Evolutionary conservation across 176 grass and related monocot genomes (phyloP), one percentile per base, ranked within the genome.

Genomic region (Avena atlantica): DNA sequence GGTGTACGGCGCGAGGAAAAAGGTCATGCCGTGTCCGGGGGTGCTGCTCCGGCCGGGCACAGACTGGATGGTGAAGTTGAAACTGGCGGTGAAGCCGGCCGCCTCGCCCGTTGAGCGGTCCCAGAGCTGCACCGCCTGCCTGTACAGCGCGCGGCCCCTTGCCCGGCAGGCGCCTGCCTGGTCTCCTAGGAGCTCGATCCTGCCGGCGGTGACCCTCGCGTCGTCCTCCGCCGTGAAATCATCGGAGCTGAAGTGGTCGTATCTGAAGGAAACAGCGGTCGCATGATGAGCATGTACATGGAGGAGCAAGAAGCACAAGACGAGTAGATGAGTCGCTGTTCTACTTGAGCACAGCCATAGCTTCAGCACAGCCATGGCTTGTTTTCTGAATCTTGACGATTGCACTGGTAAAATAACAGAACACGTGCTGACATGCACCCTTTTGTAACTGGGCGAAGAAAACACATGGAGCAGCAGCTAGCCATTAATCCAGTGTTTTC

Each of bases 1-100:
- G 65, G 9, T 31, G 82, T 52, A 92, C 8, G 90, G 69, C 29
- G 86, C 81, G 60, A 92, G 86, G 87, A 92, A 92, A 86, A 92
- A 92, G 1, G 90, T 14, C 70, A 92, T 83, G 19, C 86, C 90
- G 34, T 92, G 86, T 3, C 78, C 90, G 16, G 44, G 16, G 6
- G 2, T 1, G 4, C 4, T 24, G 37, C 27, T 68, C 65, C 29
- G 29, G 65, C 14, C 14, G 31, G 13, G 6, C 65, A 68, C 14
- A 36, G 65, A 68, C 29, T 68, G 65, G 29, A 68, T 68, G 63
- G 25, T 66, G 63, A 66, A 66, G 63, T 31, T 66, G 63, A 66
- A 66, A 25, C 1, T 66, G 24, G 25, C 63, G 29, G 67, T 70
- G 67, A 70, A 70, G 17, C 67, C 9, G 9, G 67, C 67, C 36